phyloP scores from a whole-genome alignment of 148 eudicot species.

The Simmondsia chinensis region DNA sequence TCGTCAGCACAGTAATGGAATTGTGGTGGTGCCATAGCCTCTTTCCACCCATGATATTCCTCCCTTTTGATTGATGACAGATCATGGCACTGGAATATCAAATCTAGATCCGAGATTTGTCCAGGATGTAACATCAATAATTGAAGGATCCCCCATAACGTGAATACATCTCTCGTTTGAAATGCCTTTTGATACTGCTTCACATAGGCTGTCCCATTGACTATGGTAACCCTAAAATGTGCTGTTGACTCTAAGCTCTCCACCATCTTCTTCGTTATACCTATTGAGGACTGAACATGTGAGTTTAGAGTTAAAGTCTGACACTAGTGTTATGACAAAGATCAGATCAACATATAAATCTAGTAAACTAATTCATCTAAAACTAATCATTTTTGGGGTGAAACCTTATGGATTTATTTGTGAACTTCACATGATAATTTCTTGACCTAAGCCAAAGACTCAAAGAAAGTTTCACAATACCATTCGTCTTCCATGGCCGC shows the following conservation, averaged over 20 bases:
- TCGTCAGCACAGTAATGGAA: slow-evolving; percentile 31
- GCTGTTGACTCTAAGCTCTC: slow-evolving; percentile 10
- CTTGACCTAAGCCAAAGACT: too few relatives aligned
- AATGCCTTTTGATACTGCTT: slow-evolving; percentile 19
- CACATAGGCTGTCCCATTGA: slow-evolving; percentile 27
- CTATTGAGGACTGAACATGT: too few relatives aligned
- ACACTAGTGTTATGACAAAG: too few relatives aligned
- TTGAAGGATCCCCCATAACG: slow-evolving; percentile 33
- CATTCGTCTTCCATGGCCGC: slow-evolving; percentile 16
- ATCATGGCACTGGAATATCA: slow-evolving; percentile 31
- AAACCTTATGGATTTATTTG: too few relatives aligned
- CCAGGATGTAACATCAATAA: slow-evolving; percentile 29
- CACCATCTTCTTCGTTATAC: too few relatives aligned
- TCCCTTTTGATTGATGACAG: slow-evolving; percentile 14
- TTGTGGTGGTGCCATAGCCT: slow-evolving; percentile 30
- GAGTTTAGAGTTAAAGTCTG: too few relatives aligned
- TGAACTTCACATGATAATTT: too few relatives aligned
- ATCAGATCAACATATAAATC: too few relatives aligned
- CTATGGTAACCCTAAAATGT: slow-evolving; percentile 22
- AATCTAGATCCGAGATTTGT: slow-evolving; percentile 29
- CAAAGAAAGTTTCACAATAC: too few relatives aligned
- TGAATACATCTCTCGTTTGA: slow-evolving; percentile 26
- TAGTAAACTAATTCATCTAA: too few relatives aligned
- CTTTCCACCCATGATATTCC: slow-evolving; percentile 2
- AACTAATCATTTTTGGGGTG: too few relatives aligned